Evolutionary conservation across 164 flowering plant species (phyloP), one percentile per base, ranked within the genome.

Genomic region (Akebia trifoliata): DNA sequence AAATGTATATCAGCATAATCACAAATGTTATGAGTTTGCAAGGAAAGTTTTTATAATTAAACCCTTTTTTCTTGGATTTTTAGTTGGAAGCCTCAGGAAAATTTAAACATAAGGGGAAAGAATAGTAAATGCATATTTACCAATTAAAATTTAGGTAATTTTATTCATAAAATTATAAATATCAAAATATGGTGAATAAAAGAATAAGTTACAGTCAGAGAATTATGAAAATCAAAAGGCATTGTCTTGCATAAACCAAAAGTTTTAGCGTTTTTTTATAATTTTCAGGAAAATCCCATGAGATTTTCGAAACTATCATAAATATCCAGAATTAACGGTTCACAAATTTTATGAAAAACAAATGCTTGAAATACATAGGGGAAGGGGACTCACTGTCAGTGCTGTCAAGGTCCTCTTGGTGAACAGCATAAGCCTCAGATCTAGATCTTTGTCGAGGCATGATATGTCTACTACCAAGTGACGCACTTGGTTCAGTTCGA

Each of bases 341-440:
- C n/a, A n/a, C n/a, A n/a, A n/a, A n/a, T n/a, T n/a, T n/a, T n/a
- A n/a, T n/a, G n/a, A n/a, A 0, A 44, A 9, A 34, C 5, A 4
- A 5, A 21, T 2, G 50, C 3, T 22, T 18, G 18, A 11, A 61
- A 35, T 8, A 51, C n/a, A 42, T 24, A 4, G 28, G 0, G 3
- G 25, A 44, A 40, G 18, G 8, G 29, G 65, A 73, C 80, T 73
- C 55, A 76, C 80, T 36, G 60, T 54, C 24, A 65, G 43, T 30
- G 48, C 51, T 3, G 59, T 57, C 59, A 75, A 35, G 18, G 54
- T 67, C 52, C 68, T 70, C 64, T 76, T 85, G 30, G 74, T 54
- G 62, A 46, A 30, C 31, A 85, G 60, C 77, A 73, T 76, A 50
- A 85, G 39, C 74, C 91, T 74, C 66, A 85, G 39, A 61, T 85